phyloP scores from a whole-genome alignment of 139 green algal genomes.

The Dunaliella primolecta region DNA sequence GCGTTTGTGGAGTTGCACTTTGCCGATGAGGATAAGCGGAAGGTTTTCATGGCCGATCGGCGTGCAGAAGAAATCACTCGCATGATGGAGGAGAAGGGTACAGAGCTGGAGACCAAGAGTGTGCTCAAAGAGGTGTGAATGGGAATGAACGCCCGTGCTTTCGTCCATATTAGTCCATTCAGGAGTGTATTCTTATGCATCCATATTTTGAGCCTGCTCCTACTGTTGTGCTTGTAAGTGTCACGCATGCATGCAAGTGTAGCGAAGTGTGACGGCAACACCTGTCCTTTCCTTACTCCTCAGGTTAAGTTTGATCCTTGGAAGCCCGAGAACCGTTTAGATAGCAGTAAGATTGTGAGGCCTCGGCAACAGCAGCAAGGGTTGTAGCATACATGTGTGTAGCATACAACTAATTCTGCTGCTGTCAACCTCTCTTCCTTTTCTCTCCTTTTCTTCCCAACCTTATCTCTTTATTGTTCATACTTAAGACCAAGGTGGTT shows the following conservation, averaged over 20 bases:
- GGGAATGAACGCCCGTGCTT: not conserved
- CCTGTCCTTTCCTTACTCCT: not conserved
- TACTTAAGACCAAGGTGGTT: no score
- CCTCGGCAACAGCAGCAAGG: not conserved
- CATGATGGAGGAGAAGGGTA: conserved; percentile 39
- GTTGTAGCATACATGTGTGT: no score
- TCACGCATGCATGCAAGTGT: no score
- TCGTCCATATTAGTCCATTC: not conserved
- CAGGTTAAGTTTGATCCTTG: conserved; percentile 24
- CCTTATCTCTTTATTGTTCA: no score
- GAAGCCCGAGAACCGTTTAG: conserved; percentile 21
- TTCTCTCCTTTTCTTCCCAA: no score
- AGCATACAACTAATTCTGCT: no score
- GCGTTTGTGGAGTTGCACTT: conserved; percentile 50
- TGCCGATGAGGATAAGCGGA: conserved; percentile 35
- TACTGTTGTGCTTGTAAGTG: no score
- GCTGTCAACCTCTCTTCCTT: no score
- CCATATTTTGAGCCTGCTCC: no score
- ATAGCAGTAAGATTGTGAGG: not conserved
- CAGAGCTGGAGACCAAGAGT: conserved; percentile 32
- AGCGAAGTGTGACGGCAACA: no score
- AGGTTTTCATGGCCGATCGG: conserved; percentile 32
- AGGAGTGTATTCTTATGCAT: no score
- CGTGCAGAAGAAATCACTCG: conserved; percentile 30
- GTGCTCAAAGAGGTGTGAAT: conserved; percentile 35